These are phyloP conservation scores for Chlorella sp. DNA, from an alignment of 139 green algal species.

Conservation along the genomic window DNA sequence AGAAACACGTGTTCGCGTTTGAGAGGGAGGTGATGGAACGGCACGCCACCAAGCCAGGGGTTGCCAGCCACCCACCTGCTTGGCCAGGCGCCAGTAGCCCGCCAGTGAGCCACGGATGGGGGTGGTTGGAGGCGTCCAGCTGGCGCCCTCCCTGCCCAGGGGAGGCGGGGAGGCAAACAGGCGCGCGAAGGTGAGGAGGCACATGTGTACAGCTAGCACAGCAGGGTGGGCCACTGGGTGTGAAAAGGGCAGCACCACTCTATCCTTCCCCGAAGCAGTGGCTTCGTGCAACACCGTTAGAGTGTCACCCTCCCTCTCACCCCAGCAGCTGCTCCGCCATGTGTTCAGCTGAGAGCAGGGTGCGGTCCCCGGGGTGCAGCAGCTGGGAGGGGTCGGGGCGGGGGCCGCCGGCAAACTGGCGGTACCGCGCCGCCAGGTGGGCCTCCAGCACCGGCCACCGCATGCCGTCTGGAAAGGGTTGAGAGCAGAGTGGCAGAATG, in stretches of 20 bases:
- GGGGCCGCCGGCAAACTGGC: background rate
- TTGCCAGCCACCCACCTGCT: background rate
- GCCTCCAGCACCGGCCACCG: slow-evolving; percentile 15
- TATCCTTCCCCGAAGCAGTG: background rate
- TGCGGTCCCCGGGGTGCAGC: background rate
- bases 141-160: background rate
- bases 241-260: too few species aligned
- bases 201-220: too few species aligned
- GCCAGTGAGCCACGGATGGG: background rate
- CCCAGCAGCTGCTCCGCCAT: slow-evolving; percentile 5
- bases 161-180: background rate
- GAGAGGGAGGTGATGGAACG: too few species aligned
- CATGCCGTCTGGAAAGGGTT: slow-evolving; percentile 1
- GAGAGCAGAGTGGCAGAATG: background rate
- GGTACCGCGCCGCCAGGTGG: slow-evolving; percentile 19
- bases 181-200: too few species aligned
- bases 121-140: background rate
- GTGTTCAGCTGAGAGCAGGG: background rate
- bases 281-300: background rate
- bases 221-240: too few species aligned
- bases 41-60: too few species aligned
- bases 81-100: slow-evolving; percentile 13
- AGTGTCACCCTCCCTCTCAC: too few species aligned
- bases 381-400: background rate
- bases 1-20: too few species aligned